Conservation (phyloP, 148 eudicot species). For the Fallopia convolvulus region DNA sequence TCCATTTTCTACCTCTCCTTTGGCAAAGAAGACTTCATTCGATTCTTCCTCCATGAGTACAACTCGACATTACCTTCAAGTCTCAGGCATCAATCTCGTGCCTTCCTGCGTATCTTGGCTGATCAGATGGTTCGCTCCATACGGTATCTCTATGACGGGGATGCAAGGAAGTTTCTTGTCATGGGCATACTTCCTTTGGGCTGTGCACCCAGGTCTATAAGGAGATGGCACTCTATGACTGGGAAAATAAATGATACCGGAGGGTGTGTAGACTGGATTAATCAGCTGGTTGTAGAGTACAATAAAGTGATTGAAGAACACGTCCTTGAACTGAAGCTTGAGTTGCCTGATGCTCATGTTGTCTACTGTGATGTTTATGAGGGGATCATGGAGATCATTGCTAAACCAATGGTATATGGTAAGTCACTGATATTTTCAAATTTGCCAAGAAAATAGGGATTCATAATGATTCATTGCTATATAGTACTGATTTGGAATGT, state of each 20-base stretch:
- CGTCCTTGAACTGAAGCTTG: constrained; percentile 29
- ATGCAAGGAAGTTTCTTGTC: constrained; percentile 40
- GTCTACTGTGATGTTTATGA: constrained; percentile 54
- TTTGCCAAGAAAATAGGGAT: not conserved
- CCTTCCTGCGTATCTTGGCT: constrained; percentile 27
- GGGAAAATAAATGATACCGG: constrained; percentile 16
- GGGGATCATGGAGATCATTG: constrained; percentile 42
- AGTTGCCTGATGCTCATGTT: constrained; percentile 36
- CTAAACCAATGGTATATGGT: constrained; percentile 38
- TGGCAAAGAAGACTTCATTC: constrained; percentile 57
- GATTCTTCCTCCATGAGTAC: constrained; percentile 26
- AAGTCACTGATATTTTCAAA: not conserved
- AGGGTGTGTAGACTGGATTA: constrained; percentile 41
- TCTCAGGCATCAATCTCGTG: constrained; percentile 10
- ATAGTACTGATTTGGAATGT: not conserved
- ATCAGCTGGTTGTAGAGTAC: constrained; percentile 35
- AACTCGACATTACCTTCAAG: not conserved
- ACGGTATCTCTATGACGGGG: constrained; percentile 34
- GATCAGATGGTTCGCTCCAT: constrained; percentile 39
- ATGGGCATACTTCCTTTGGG: constrained; percentile 62
- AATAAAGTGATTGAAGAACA: constrained; percentile 36
- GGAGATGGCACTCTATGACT: constrained; percentile 21
- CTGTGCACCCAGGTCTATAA: constrained; percentile 42
- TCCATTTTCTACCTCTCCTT: constrained; percentile 61
- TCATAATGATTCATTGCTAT: not conserved